Evolutionary conservation across 345 rosid species (phyloP).

Genomic region (Gossypium herbaceum): DNA sequence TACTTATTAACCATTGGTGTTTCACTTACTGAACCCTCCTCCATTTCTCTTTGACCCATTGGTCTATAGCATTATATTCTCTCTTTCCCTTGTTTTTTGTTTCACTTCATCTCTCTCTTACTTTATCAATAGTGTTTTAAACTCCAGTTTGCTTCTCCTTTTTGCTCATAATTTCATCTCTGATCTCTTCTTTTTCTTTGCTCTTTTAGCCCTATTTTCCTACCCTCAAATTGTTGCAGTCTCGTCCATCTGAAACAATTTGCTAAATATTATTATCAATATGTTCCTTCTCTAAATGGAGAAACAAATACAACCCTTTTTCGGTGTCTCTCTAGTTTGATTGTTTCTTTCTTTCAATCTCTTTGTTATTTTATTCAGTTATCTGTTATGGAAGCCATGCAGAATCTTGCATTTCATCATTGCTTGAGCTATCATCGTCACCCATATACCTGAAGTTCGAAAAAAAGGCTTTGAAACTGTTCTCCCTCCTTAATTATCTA

Average conservation of each 20-base stretch:
- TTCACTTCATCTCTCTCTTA: slow-evolving; percentile 21
- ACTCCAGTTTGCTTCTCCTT: slow-evolving; percentile 39
- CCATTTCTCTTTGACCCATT: slow-evolving; percentile 26
- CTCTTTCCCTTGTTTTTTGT: neutral
- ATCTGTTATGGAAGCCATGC: slow-evolving; percentile 21
- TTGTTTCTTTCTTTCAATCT: neutral
- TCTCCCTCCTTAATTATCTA: neutral
- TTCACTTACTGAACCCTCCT: neutral
- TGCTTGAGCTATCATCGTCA: slow-evolving; percentile 3
- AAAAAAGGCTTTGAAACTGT: neutral
- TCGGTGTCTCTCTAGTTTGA: slow-evolving; percentile 1
- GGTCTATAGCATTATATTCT: neutral
- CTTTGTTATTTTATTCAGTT: neutral
- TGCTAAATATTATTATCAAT: no score
- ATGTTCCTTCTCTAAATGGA: neutral
- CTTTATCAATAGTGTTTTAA: slow-evolving; percentile 37
- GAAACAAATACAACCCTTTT: neutral
- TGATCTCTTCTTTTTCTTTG: slow-evolving; percentile 25
- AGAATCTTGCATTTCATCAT: slow-evolving; percentile 15
- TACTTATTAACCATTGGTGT: slow-evolving; percentile 2
- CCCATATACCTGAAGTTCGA: neutral
- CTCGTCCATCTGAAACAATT: neutral
- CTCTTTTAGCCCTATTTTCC: slow-evolving; percentile 10
- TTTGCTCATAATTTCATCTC: slow-evolving; percentile 29
- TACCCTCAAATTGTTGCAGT: slow-evolving; percentile 16